Base-by-base conservation (phyloP, 1,284 basidiomycete genomes). In the Blastosporella zonata region DNA sequence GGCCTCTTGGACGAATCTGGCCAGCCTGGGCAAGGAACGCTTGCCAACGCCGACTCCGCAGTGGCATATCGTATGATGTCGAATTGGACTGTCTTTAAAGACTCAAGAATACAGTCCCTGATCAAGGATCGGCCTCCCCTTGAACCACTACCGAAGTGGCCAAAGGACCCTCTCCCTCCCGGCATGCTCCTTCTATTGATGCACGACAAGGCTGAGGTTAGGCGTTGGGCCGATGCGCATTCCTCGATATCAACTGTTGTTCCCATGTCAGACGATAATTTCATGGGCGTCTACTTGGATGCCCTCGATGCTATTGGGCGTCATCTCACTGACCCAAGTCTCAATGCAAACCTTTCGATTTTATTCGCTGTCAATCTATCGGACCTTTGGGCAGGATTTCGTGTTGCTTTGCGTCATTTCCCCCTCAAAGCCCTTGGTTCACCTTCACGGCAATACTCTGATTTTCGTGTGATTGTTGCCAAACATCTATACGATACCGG, bases 61-160 rank as follows among this genome's bases (percentile, higher is more conserved):
- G 57, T 81, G 40, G 56, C 81, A 3, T 91, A 87, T 62, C 83
- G 88, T 40, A 74, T 85, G 46, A 65, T 91, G 46, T 81, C 77
- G 23, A 88, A 88, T 67, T 71, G 83, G 52, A 68, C 68, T 18
- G 66, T 91, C 37, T 71, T 91, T 35, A 71, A 67, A 33, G 73
- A 86, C 56, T 47, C 69, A 1, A 66, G 69, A 20, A 68, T 92
- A 36, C 62, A 78, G 33, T 61, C 62, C 17, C 62, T 79, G 33
- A 61, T 84, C 39, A 68, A 73, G 38, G 59, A 64, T 23, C 64
- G 67, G 27, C 61, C 72, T 35, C 73, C 76, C 7, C 57, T 67
- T 12, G 56, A 57, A 12, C 53, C 57, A 7, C 60, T 78, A 23
- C 59, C 66, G 21, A 68, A 60, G 3, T 87, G 82, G 81, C 81